Conservation (phyloP, 2,329 filamentous ascomycete species). For the Botryosphaeria agaves region DNA sequence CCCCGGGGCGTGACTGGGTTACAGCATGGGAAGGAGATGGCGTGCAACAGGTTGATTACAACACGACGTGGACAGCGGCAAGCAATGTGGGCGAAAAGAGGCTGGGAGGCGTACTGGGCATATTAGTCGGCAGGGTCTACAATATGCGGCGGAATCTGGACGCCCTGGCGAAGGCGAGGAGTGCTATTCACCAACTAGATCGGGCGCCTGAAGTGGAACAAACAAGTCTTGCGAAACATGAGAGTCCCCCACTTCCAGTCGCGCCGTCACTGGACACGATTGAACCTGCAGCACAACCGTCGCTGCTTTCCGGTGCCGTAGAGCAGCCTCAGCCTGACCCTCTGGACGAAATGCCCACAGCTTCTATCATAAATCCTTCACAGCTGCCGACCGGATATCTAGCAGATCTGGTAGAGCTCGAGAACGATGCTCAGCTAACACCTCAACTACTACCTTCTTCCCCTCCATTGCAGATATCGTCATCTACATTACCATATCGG, state of each 20-base stretch:
- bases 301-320: background rate
- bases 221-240: no score
- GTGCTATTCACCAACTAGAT: background rate
- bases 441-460: no score
- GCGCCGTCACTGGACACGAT: background rate
- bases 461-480: no score
- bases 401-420: no score
- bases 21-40: slow-evolving; percentile 44
- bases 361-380: no score
- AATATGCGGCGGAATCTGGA: slow-evolving; percentile 30
- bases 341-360: no score
- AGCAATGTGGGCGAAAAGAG: slow-evolving; percentile 43
- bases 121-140: slow-evolving; percentile 49
- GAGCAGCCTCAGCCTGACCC: background rate
- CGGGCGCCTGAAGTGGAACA: background rate
- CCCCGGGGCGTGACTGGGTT: slow-evolving; percentile 35
- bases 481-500: background rate
- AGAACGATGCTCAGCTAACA: background rate
- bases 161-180: background rate
- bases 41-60: slow-evolving; percentile 47
- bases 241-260: background rate
- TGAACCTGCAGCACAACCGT: background rate
- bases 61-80: slow-evolving; percentile 37
- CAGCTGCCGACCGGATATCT: background rate
- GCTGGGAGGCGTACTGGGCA: slow-evolving; percentile 50